Conservation (phyloP, 2,329 filamentous ascomycete genomes). For the Fusarium marasasianum region DNA sequence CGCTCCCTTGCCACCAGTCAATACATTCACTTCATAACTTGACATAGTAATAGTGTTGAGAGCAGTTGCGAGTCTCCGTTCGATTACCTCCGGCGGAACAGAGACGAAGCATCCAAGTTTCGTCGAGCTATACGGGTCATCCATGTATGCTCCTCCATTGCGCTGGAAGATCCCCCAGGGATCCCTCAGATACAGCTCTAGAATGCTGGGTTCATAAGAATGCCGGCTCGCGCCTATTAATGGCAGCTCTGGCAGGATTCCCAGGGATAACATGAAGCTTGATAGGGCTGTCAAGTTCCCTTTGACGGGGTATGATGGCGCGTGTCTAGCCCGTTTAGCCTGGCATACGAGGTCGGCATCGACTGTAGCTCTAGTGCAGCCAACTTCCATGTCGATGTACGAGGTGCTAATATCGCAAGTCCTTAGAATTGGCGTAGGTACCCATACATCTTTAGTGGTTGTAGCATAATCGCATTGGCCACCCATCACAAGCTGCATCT, state of each 20-base stretch:
- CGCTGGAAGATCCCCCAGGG: neutral
- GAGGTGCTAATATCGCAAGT: neutral
- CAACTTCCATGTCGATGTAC: neutral
- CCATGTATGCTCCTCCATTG: rapidly evolving
- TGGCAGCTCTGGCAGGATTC: neutral
- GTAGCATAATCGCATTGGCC: no score
- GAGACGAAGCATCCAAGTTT: no score
- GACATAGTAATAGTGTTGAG: neutral
- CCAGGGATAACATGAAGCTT: rapidly evolving
- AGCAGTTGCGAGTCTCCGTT: rapidly evolving
- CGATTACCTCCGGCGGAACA: neutral
- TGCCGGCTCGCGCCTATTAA: neutral
- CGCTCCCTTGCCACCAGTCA: neutral
- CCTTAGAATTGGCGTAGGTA: no score
- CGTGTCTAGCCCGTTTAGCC: neutral
- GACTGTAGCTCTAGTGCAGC: neutral
- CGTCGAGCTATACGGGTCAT: no score
- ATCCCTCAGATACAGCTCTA: neutral
- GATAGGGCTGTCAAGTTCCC: conserved; percentile 1
- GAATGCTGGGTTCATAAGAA: neutral
- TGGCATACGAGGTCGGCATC: neutral
- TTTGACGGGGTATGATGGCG: neutral
- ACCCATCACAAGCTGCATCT: neutral
- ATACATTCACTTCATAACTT: rapidly evolving
- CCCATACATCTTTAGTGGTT: no score